Conservation (phyloP, 305 asterid species). For the Fraxinus platypoda region DNA sequence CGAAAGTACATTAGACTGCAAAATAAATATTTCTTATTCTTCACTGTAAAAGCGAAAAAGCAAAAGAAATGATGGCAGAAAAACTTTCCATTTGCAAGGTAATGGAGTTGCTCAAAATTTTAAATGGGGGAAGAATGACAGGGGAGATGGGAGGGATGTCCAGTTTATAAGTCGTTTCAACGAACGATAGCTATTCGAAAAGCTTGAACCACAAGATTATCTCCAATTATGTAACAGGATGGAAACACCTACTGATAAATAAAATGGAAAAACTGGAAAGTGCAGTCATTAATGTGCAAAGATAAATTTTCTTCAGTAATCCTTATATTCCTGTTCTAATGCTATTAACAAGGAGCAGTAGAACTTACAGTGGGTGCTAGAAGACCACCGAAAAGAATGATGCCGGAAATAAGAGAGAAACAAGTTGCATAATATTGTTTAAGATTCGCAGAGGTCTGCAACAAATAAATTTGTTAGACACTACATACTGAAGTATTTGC, state of each 20-base stretch:
- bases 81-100: neutral
- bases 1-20: neutral
- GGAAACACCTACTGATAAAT: neutral
- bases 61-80: neutral
- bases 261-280: neutral
- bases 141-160: neutral
- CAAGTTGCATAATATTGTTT: constrained; percentile 78
- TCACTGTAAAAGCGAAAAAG: neutral
- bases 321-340: neutral
- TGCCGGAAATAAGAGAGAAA: constrained; percentile 80
- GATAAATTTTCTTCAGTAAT: neutral
- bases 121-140: neutral
- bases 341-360: neutral
- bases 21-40: neutral
- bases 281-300: neutral
- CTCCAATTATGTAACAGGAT: neutral
- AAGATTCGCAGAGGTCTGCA: constrained; percentile 77
- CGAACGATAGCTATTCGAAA: neutral
- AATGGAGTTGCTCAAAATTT: neutral
- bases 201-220: neutral
- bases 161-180: neutral
- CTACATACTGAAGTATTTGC: neutral
- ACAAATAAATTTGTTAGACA: constrained; percentile 22
- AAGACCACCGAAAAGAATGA: constrained; percentile 92
- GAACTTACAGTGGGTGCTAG: constrained; percentile 85